Evolutionary conservation across 139 green algal genomes (phyloP).

Genomic region (Axilococcus clingmanii): DNA sequence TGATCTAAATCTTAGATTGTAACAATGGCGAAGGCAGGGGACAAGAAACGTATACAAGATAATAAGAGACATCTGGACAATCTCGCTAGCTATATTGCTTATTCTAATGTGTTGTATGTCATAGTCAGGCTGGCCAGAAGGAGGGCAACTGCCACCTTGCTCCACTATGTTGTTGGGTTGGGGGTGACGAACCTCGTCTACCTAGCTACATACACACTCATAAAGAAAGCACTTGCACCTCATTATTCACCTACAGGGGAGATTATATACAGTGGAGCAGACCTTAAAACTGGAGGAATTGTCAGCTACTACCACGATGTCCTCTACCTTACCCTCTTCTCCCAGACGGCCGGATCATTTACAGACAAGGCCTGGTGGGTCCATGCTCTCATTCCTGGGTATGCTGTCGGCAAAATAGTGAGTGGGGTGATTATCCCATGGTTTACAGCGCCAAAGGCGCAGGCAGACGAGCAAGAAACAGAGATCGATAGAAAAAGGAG

Average conservation of each 20-base stretch:
- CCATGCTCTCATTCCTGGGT: constrained; percentile 30
- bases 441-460: neutral
- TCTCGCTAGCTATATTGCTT: neutral
- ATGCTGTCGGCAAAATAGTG: constrained; percentile 10
- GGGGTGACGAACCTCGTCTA: constrained; percentile 17
- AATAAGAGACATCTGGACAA: constrained; percentile 21
- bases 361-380: constrained; percentile 39
- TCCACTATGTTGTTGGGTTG: constrained; percentile 25
- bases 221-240: constrained; percentile 32
- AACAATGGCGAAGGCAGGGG: constrained; percentile 55
- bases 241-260: constrained; percentile 40
- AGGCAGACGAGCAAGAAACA: constrained; percentile 3
- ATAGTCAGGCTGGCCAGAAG: constrained; percentile 26
- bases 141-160: neutral
- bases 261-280: constrained; percentile 49
- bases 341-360: constrained; percentile 36
- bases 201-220: constrained; percentile 31
- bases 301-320: constrained; percentile 60
- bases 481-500: constrained; percentile 21
- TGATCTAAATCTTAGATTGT: constrained; percentile 27
- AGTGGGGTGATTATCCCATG: constrained; percentile 26
- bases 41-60: constrained; percentile 55
- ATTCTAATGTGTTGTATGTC: constrained; percentile 15
- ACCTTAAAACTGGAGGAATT: constrained; percentile 53
- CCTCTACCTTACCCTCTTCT: constrained; percentile 54